Base-by-base conservation (phyloP, 306 rosid species). In the Arachis stenosperma region DNA sequence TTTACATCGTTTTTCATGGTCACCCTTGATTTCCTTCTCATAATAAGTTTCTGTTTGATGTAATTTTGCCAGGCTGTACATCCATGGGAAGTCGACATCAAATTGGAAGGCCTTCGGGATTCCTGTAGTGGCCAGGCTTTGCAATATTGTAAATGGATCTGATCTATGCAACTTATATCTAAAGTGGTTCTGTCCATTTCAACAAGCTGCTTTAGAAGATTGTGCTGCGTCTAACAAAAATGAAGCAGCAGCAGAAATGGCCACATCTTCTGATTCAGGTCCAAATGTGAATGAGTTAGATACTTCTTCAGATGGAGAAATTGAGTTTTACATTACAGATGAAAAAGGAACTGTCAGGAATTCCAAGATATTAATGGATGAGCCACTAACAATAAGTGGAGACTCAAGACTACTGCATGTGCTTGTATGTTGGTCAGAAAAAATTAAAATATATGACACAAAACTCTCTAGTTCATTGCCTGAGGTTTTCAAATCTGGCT, bases 61-160 rank as follows among this genome's bases (percentile, higher is more conserved):
- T 71, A 67, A 78, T 76, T 40, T 79, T 82, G 70, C 52, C 90
- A 94, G 99, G 92, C 96, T 80, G 79, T 77, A 80, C 81, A 33
- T 85, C 65, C 81, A 67, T 75, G 97, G 99, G 78, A 91, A 87
- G 62, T 71, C 29, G 78, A 77, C 77, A 65, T 76, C 90, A 55
- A 88, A 81, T 71, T 88, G 90, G 86, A 92, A 87, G 89, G 81
- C 91, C 41, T 92, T 91, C 88, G 99, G 99, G 75, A 84, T 94
- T 87, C 99, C 99, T 68, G 84, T 89, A 67, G 89, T 82, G 55
- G 81, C 86, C 73, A 81, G 89, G 78, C 85, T 87, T 29, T 42
- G 77, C 72, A 80, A 79, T 82, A 67, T 71, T 53, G 63, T 75
- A 65, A 73, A 65, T 73, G 95, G 93, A 78, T 91, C 91, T 72